Evolutionary conservation across 257 asterid species (phyloP).

Genomic region (Buddleja alternifolia): DNA sequence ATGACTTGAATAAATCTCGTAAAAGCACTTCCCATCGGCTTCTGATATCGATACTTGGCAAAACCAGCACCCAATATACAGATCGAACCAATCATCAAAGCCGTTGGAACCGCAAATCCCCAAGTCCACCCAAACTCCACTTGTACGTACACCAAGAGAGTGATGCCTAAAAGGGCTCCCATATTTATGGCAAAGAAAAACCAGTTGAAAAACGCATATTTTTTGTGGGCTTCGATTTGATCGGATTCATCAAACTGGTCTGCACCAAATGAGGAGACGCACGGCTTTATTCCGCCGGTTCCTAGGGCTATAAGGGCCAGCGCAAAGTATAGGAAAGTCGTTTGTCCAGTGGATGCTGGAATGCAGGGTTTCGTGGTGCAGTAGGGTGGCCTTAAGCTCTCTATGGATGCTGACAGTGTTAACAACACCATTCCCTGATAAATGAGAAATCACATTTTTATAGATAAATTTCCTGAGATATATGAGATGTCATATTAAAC

Average conservation of each 20-base stretch:
- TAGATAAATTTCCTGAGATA: no score
- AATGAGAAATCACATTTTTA: no score
- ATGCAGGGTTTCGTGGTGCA: conserved; percentile 61
- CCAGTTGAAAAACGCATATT: conserved; percentile 82
- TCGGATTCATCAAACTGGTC: conserved; percentile 74
- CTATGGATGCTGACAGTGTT: conserved; percentile 72
- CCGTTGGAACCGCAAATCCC: conserved; percentile 76
- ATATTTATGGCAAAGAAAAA: conserved; percentile 82
- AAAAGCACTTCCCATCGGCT: conserved; percentile 83
- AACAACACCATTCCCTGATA: conserved; percentile 75
- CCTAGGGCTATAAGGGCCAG: conserved; percentile 74
- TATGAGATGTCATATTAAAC: no score
- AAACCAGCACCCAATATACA: conserved; percentile 52
- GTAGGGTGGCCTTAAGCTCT: conserved; percentile 56
- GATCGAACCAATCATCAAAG: conserved; percentile 47
- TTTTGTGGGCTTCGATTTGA: conserved; percentile 51
- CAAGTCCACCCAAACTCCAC: conserved; percentile 65
- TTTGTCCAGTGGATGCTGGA: conserved; percentile 52
- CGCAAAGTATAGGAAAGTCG: conserved; percentile 57
- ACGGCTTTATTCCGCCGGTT: conserved; percentile 86
- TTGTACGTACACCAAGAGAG: conserved; percentile 64
- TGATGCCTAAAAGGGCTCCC: conserved; percentile 81
- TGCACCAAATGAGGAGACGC: conserved; percentile 81
- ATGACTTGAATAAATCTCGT: conserved; percentile 72
- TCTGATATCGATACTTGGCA: conserved; percentile 61